These are phyloP conservation scores for Chrysanthemum seticuspe DNA, from an alignment of 129 eudicot species.

Conservation along the genomic window DNA sequence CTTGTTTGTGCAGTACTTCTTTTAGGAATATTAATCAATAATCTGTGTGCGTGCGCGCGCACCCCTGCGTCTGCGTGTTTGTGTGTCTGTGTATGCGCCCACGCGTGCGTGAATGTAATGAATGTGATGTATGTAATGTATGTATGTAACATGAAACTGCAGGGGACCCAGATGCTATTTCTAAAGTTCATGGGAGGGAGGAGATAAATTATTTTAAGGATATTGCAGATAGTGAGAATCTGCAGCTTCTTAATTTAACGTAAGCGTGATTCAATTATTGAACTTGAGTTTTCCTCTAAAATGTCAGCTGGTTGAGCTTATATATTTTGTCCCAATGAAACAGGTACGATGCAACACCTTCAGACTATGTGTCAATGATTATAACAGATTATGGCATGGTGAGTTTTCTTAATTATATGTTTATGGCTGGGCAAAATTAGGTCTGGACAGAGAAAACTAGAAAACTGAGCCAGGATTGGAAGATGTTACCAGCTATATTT, in stretches of 20 bases:
- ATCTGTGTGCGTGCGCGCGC: too few relatives aligned
- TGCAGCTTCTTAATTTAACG: constrained; percentile 81
- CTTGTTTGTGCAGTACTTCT: neutral
- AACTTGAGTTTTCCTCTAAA: neutral
- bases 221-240: constrained; percentile 59
- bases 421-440: neutral
- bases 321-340: constrained; percentile 17
- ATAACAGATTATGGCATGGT: constrained; percentile 97
- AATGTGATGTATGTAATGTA: too few relatives aligned
- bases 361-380: constrained; percentile 90
- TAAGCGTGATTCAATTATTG: constrained; percentile 32
- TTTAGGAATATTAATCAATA: too few relatives aligned
- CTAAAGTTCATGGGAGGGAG: constrained; percentile 66
- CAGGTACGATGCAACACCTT: constrained; percentile 93
- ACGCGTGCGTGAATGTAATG: too few relatives aligned
- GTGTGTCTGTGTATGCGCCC: too few relatives aligned
- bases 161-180: constrained; percentile 85
- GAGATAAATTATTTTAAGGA: constrained; percentile 65
- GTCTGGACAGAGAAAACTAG: neutral
- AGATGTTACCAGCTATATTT: neutral
- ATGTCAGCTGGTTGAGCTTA: constrained; percentile 11
- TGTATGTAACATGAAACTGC: constrained; percentile 7
- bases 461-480: neutral
- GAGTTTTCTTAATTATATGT: constrained; percentile 31
- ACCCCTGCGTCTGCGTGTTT: too few relatives aligned